A percentile compares a stretch with the other conserved stretches of the same genome.
phyloP scores from a whole-genome alignment of 1,284 basidiomycete species.

The Ceratobasidium sp. region DNA sequence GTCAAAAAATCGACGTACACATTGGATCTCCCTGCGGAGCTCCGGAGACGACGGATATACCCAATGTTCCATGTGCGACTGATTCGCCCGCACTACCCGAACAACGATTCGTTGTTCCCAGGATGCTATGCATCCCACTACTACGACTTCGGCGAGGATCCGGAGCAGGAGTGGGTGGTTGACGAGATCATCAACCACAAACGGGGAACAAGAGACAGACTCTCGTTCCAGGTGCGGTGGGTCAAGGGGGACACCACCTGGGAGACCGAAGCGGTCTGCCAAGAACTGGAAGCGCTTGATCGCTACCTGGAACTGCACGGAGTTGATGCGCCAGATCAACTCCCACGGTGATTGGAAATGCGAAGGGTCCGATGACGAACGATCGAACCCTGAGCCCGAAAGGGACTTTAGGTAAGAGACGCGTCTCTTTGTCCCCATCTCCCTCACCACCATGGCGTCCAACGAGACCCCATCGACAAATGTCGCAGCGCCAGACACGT shows the following conservation, averaged over 20 bases:
- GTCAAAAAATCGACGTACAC: slow-evolving; percentile 6
- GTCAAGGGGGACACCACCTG: slow-evolving; percentile 19
- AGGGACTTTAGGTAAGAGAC: no score
- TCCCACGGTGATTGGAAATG: not conserved
- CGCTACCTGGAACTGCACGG: slow-evolving; percentile 52
- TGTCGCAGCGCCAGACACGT: not conserved
- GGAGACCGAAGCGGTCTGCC: slow-evolving; percentile 1
- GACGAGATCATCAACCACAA: slow-evolving; percentile 19
- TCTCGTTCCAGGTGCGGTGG: not conserved
- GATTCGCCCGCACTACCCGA: slow-evolving; percentile 48
- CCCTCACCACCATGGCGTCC: no score
- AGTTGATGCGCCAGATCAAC: not conserved
- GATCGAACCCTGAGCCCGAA: no score
- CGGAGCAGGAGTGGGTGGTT: slow-evolving; percentile 19
- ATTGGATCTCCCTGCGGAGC: slow-evolving; percentile 50
- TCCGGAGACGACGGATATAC: slow-evolving; percentile 45
- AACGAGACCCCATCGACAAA: no score
- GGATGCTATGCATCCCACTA: not conserved
- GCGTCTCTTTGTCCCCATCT: no score
- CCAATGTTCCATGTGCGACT: slow-evolving; percentile 50
- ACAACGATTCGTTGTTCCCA: slow-evolving; percentile 47
- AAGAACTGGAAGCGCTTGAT: slow-evolving; percentile 53
- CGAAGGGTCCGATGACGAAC: no score
- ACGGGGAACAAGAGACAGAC: not conserved
- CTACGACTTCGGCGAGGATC: slow-evolving; percentile 21